These are phyloP conservation scores for Thozetella sp. DNA, from an alignment of 495 filamentous ascomycete species.

Conservation along the genomic window DNA sequence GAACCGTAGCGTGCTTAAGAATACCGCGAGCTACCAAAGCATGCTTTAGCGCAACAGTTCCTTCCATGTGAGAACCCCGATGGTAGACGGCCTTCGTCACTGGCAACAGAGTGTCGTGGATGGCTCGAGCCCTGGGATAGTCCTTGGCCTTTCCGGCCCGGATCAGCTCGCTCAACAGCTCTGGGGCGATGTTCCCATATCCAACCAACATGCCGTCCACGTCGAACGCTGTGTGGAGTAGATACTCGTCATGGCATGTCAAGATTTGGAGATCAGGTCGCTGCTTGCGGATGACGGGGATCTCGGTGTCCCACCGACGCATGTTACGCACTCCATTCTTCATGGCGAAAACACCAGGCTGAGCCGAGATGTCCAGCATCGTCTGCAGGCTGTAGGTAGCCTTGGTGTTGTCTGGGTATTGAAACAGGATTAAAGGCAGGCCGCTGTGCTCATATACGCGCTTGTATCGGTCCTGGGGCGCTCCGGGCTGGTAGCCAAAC, in stretches of 20 bases:
- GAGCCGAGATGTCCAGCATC: slow-evolving; percentile 36
- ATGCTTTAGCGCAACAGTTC: not conserved
- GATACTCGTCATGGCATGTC: slow-evolving; percentile 36
- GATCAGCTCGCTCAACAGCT: slow-evolving; percentile 32
- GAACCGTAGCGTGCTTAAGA: not conserved
- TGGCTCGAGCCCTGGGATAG: slow-evolving; percentile 26
- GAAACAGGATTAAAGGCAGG: slow-evolving; percentile 35
- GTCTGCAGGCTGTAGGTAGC: slow-evolving; percentile 34
- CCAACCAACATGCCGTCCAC: slow-evolving; percentile 37
- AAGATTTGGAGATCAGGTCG: slow-evolving; percentile 35
- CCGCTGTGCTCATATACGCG: slow-evolving; percentile 30
- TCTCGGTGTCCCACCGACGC: slow-evolving; percentile 38
- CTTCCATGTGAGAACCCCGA: not conserved
- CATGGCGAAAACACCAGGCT: slow-evolving; percentile 35
- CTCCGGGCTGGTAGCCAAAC: slow-evolving; percentile 35
- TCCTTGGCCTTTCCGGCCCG: slow-evolving; percentile 33
- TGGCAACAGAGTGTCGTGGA: slow-evolving; percentile 30
- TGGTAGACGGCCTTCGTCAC: not conserved
- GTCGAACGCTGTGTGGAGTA: slow-evolving; percentile 35
- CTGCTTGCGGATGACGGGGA: slow-evolving; percentile 30
- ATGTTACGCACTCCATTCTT: slow-evolving; percentile 41
- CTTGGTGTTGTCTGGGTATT: slow-evolving; percentile 39
- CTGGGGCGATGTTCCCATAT: slow-evolving; percentile 37
- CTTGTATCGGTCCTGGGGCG: slow-evolving; percentile 34
- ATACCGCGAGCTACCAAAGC: not conserved